Evolutionary conservation across 2,329 filamentous ascomycete species (phyloP).

Genomic region (Dothiorella sarmentorum): DNA sequence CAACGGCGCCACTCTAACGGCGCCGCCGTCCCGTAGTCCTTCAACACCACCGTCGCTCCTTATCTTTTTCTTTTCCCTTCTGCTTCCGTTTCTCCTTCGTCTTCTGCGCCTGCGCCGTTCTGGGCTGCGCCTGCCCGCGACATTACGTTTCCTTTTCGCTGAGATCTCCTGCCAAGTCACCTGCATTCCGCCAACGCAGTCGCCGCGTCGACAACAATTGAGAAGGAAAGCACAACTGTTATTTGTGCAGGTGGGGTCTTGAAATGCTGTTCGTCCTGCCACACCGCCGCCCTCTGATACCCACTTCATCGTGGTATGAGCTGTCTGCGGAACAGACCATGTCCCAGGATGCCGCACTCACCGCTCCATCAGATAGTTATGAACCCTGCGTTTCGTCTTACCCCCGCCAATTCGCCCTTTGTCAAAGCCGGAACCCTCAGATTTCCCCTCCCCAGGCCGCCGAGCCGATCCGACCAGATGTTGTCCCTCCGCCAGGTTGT

Average conservation of each 20-base stretch:
- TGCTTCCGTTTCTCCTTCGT: background rate
- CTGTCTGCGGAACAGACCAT: conserved; percentile 14
- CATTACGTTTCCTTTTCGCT: conserved; percentile 2
- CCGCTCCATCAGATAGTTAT: conserved; percentile 19
- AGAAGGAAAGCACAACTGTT: conserved; percentile 4
- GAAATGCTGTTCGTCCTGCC: conserved; percentile 2
- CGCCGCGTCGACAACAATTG: background rate
- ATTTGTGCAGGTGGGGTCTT: conserved; percentile 8
- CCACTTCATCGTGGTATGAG: conserved; percentile 15
- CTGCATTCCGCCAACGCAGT: conserved; percentile 11
- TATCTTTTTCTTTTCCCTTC: background rate
- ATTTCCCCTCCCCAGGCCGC: conserved; percentile 56
- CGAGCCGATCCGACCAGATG: conserved; percentile 43
- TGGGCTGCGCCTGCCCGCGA: background rate
- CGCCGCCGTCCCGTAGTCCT: background rate
- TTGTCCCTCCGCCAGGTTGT: conserved; percentile 80
- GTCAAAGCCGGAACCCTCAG: conserved; percentile 58
- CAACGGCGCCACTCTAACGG: background rate
- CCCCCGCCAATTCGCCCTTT: conserved; percentile 69
- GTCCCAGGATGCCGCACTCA: conserved; percentile 15
- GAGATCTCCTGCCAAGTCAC: conserved; percentile 1
- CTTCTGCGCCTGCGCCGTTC: too few relatives aligned
- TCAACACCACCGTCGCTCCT: background rate
- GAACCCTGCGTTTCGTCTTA: conserved; percentile 15
- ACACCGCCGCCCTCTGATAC: conserved; percentile 14